Conservation (phyloP, 2,329 filamentous ascomycete species). For the Thermoascus crustaceus region DNA sequence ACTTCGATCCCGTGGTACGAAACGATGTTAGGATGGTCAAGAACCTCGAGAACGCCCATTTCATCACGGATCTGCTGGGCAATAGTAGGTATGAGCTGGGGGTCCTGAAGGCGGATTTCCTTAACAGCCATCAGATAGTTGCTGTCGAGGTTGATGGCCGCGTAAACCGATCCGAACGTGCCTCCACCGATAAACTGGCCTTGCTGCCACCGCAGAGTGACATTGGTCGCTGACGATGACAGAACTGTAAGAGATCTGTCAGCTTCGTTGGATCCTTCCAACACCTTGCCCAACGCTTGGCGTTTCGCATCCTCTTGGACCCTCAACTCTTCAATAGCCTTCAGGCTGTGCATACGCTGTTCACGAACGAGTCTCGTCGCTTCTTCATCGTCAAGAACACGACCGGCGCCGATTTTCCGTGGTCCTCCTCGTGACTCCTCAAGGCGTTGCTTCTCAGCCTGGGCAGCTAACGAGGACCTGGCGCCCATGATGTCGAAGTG, state of each 20-base stretch:
- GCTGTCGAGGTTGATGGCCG: slow-evolving; percentile 92
- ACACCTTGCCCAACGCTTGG: slow-evolving; percentile 77
- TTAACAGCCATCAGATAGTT: slow-evolving; percentile 98
- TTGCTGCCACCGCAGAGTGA: slow-evolving; percentile 95
- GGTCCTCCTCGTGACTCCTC: slow-evolving; percentile 72
- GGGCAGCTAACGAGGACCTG: slow-evolving; percentile 82
- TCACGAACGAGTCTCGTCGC: slow-evolving; percentile 65
- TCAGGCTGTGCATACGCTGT: slow-evolving; percentile 64
- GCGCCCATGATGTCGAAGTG: slow-evolving; percentile 99
- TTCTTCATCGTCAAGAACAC: slow-evolving; percentile 72
- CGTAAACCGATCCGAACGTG: slow-evolving; percentile 95
- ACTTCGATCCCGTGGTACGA: slow-evolving; percentile 98
- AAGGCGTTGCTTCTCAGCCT: slow-evolving; percentile 82
- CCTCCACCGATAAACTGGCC: slow-evolving; percentile 96
- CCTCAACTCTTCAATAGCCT: slow-evolving; percentile 67
- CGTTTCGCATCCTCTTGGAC: slow-evolving; percentile 75
- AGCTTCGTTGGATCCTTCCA: slow-evolving; percentile 92
- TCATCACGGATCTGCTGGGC: slow-evolving; percentile 92
- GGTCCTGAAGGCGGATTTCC: slow-evolving; percentile 93
- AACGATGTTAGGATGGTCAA: slow-evolving; percentile 96
- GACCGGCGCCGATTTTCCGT: slow-evolving; percentile 68
- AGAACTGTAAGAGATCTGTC: slow-evolving; percentile 90
- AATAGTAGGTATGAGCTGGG: slow-evolving; percentile 88
- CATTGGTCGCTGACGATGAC: slow-evolving; percentile 87
- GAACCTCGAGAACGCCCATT: slow-evolving; percentile 89